Percentiles rank a stretch among this genome's conserved stretches.
Evolutionary conservation across 2,329 filamentous ascomycete genomes (phyloP).

Genomic region (Pseudogymnoascus verrucosus): DNA sequence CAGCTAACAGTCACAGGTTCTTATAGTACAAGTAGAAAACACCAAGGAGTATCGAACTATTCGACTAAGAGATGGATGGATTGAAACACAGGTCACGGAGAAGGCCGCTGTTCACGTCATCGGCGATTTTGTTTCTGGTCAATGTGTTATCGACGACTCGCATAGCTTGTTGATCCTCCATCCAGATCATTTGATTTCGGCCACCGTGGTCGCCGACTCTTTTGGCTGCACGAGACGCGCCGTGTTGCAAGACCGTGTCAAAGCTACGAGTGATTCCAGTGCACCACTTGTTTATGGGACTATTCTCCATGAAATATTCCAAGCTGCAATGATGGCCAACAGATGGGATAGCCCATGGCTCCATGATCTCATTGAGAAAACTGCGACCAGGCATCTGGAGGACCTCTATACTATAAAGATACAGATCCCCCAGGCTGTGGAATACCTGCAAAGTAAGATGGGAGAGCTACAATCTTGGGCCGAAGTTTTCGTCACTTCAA

Average conservation of each 20-base stretch:
- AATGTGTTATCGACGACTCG: slow-evolving; percentile 75
- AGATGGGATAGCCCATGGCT: slow-evolving; percentile 68
- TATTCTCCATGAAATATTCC: slow-evolving; percentile 91
- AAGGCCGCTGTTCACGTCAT: slow-evolving; percentile 82
- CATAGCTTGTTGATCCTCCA: slow-evolving; percentile 84
- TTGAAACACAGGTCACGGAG: slow-evolving; percentile 65
- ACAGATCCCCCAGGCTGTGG: slow-evolving; percentile 60
- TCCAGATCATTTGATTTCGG: slow-evolving; percentile 89
- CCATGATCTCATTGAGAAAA: slow-evolving; percentile 54
- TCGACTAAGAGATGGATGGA: slow-evolving; percentile 78
- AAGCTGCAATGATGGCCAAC: slow-evolving; percentile 78
- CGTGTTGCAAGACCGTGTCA: slow-evolving; percentile 89
- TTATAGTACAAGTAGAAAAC: slow-evolving; percentile 74
- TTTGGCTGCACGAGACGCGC: slow-evolving; percentile 86
- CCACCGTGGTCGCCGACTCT: slow-evolving; percentile 93
- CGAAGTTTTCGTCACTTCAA: slow-evolving; percentile 63
- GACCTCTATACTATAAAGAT: slow-evolving; percentile 84
- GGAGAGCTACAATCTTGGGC: slow-evolving; percentile 78
- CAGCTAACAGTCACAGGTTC: slow-evolving; percentile 44
- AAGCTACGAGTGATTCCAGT: slow-evolving; percentile 74
- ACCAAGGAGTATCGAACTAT: slow-evolving; percentile 59
- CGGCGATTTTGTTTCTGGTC: slow-evolving; percentile 64
- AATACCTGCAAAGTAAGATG: slow-evolving; percentile 78
- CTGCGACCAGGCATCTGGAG: slow-evolving; percentile 73
- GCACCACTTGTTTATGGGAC: slow-evolving; percentile 84